Percentiles rank a stretch among this genome's conserved stretches.
phyloP scores from a whole-genome alignment of 2,329 filamentous ascomycete genomes.

The Macrophomina tecta region DNA sequence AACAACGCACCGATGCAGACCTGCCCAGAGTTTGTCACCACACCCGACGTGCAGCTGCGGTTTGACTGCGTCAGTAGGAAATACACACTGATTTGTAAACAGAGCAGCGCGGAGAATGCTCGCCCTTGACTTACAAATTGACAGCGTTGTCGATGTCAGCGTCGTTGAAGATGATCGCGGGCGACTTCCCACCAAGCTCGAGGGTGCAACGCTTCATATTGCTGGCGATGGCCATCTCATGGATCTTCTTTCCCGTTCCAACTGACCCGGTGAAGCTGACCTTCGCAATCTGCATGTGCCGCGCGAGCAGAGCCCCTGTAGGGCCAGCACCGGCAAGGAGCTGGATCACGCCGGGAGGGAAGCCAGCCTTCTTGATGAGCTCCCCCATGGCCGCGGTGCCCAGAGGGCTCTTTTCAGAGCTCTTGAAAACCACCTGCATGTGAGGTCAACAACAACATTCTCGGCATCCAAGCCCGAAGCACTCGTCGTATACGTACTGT shows the following conservation, averaged over 20 bases:
- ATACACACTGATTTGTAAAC: too few relatives aligned
- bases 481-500: constrained; percentile 28
- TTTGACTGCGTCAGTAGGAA: not conserved
- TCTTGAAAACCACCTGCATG: constrained; percentile 35
- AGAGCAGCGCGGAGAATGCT: too few relatives aligned
- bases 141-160: constrained; percentile 56
- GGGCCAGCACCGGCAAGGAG: constrained; percentile 36
- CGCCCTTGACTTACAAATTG: constrained; percentile 13
- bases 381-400: constrained; percentile 35
- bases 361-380: constrained; percentile 44
- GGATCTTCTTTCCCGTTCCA: constrained; percentile 44
- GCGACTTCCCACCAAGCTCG: constrained; percentile 56
- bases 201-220: constrained; percentile 55
- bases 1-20: constrained; percentile 31
- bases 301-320: constrained; percentile 39
- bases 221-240: constrained; percentile 43
- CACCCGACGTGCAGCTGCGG: constrained; percentile 31
- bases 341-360: constrained; percentile 51
- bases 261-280: constrained; percentile 50
- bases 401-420: constrained; percentile 39
- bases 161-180: constrained; percentile 57
- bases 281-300: constrained; percentile 50
- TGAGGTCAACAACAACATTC: not conserved
- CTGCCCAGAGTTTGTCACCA: constrained; percentile 36
- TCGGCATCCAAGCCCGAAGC: too few relatives aligned